Evolutionary conservation across 1,139 yeast species (phyloP).

Genomic region (Hemisphaericaspora xylanilytica): DNA sequence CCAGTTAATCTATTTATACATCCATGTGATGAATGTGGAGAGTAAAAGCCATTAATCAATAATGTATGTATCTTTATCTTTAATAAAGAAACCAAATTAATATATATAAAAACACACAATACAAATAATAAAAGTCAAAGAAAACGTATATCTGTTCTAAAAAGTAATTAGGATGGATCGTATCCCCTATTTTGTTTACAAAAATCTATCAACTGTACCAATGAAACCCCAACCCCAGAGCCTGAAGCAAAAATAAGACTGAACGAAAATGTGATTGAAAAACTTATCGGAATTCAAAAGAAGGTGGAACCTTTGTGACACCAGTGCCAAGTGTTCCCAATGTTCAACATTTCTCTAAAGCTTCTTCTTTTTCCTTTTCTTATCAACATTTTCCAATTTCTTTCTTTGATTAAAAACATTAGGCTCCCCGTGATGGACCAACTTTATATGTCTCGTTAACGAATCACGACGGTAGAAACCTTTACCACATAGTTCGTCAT

Average conservation of each 20-base stretch:
- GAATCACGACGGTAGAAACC: constrained; percentile 58
- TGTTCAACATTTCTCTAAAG: constrained; percentile 1
- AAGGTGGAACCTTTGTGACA: too few relatives aligned
- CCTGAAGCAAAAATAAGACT: too few relatives aligned
- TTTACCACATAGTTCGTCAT: constrained; percentile 43
- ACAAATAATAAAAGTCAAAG: neutral
- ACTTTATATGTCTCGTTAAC: constrained; percentile 48
- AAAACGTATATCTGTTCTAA: neutral
- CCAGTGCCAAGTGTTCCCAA: neutral
- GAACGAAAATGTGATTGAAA: too few relatives aligned
- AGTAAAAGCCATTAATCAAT: neutral
- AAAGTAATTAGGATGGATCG: neutral
- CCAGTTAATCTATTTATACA: too few relatives aligned
- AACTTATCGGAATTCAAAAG: too few relatives aligned
- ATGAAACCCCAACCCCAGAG: too few relatives aligned
- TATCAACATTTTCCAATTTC: constrained; percentile 6
- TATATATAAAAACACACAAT: neutral
- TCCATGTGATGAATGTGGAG: too few relatives aligned
- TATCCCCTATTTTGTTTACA: neutral
- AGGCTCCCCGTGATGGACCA: constrained; percentile 39
- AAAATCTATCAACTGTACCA: neutral
- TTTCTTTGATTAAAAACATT: constrained; percentile 5
- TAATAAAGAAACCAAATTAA: constrained; percentile 1
- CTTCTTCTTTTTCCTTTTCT: constrained; percentile 5
- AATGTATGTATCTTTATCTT: neutral